phyloP scores from a whole-genome alignment of 768 basidiomycete species.

The Kwoniella sp. region DNA sequence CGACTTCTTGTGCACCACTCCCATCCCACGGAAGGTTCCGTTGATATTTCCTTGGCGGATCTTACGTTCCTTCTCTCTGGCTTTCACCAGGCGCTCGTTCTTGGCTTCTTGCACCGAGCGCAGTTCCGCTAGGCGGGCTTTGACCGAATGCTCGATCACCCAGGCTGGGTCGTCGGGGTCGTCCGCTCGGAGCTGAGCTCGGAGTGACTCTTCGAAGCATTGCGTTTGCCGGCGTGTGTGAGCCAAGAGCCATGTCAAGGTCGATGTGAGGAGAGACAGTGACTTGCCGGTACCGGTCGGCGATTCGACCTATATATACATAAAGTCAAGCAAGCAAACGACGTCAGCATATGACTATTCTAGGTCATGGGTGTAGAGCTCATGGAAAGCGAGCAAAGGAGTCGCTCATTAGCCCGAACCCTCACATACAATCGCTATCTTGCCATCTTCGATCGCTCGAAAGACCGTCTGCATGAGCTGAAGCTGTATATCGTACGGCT shows the following conservation, averaged over 20 bases:
- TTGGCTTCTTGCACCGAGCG: conserved; percentile 24
- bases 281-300: conserved; percentile 56
- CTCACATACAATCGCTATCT: conserved; percentile 69
- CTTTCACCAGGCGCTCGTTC: conserved; percentile 31
- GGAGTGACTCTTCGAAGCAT: conserved; percentile 25
- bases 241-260: conserved; percentile 49
- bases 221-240: conserved; percentile 37
- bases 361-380: not conserved
- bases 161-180: conserved; percentile 53
- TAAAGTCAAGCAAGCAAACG: too few species aligned
- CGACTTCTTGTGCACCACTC: conserved; percentile 6
- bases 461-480: conserved; percentile 89
- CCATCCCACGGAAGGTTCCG: conserved; percentile 26
- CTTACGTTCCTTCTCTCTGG: conserved; percentile 44
- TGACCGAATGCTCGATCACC: conserved; percentile 53
- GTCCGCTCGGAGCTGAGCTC: conserved; percentile 29
- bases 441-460: conserved; percentile 68
- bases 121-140: conserved; percentile 36
- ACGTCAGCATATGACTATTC: not conserved
- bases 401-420: too few species aligned
- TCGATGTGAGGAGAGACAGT: conserved; percentile 52
- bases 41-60: conserved; percentile 4
- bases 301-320: conserved; percentile 46
- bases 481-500: conserved; percentile 81
- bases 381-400: not conserved